phyloP scores from a whole-genome alignment of 1,139 yeast genomes.

The Kodamaea derodonti region DNA sequence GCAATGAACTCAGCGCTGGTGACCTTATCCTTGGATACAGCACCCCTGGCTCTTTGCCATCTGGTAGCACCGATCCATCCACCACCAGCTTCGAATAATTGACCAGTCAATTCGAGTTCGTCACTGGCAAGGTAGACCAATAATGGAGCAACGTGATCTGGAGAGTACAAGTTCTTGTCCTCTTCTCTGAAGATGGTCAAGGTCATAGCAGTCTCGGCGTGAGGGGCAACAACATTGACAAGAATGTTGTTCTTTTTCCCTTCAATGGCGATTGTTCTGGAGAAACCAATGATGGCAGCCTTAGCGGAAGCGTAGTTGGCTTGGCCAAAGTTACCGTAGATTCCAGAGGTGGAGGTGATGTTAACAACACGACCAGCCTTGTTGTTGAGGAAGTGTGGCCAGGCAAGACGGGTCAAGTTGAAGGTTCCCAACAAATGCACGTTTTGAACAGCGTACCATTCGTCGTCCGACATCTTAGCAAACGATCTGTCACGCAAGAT shows the following conservation, averaged over 20 bases:
- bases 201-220: slow-evolving; percentile 98
- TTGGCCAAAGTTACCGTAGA: slow-evolving; percentile 97
- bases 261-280: slow-evolving; percentile 84
- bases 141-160: slow-evolving; percentile 88
- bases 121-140: slow-evolving; percentile 75
- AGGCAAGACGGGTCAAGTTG: slow-evolving; percentile 82
- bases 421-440: slow-evolving; percentile 84
- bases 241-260: slow-evolving; percentile 76
- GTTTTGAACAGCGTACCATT: slow-evolving; percentile 78
- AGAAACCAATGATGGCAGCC: slow-evolving; percentile 80
- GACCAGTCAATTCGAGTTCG: slow-evolving; percentile 65
- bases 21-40: slow-evolving; percentile 51
- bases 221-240: slow-evolving; percentile 89
- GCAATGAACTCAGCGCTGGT: slow-evolving; percentile 68
- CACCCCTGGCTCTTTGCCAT: slow-evolving; percentile 93
- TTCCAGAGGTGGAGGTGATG: slow-evolving; percentile 93
- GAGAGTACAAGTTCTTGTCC: slow-evolving; percentile 79
- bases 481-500: slow-evolving; percentile 89
- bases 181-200: slow-evolving; percentile 72
- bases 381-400: slow-evolving; percentile 84
- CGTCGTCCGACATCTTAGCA: slow-evolving; percentile 75
- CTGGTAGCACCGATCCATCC: slow-evolving; percentile 96
- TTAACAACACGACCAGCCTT: slow-evolving; percentile 80
- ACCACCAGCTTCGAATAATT: slow-evolving; percentile 59
- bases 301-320: slow-evolving; percentile 95